Conservation (phyloP, 148 eudicot genomes). For the Vaccinium corymbosum region DNA sequence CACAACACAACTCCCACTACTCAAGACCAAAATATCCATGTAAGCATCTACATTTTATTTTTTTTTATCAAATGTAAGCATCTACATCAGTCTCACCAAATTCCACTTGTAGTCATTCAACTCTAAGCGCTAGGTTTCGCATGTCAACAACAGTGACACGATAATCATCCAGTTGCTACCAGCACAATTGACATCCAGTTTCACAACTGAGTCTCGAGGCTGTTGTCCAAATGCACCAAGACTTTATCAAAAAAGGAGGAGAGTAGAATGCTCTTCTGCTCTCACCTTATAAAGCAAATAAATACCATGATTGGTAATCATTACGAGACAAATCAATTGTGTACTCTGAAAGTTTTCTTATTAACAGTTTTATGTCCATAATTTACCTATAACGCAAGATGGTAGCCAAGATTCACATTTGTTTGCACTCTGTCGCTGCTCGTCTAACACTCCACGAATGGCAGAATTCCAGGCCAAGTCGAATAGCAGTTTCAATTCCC, state of each 20-base stretch:
- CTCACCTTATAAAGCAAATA: background rate
- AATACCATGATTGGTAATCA: background rate
- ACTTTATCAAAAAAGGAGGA: background rate
- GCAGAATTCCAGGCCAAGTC: slow-evolving; percentile 33
- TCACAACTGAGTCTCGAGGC: no score
- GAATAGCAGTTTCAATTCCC: slow-evolving; percentile 33
- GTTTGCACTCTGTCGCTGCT: slow-evolving; percentile 24
- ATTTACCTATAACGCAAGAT: slow-evolving; percentile 23
- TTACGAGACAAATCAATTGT: background rate
- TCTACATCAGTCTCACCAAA: background rate
- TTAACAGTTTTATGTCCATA: slow-evolving; percentile 12
- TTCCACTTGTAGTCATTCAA: background rate
- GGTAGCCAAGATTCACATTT: slow-evolving; percentile 21
- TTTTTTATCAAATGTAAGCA: no score
- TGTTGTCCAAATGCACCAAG: background rate
- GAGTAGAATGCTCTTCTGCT: background rate
- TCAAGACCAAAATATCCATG: background rate
- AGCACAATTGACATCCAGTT: background rate
- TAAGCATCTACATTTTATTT: background rate
- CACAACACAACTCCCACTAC: background rate
- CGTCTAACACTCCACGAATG: slow-evolving; percentile 29
- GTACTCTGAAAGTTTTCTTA: background rate
- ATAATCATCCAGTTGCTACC: background rate
- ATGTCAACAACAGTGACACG: no score
- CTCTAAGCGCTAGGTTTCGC: background rate